Conservation (phyloP, 73 alveolate genomes). For the Paramecium biaurelia region DNA sequence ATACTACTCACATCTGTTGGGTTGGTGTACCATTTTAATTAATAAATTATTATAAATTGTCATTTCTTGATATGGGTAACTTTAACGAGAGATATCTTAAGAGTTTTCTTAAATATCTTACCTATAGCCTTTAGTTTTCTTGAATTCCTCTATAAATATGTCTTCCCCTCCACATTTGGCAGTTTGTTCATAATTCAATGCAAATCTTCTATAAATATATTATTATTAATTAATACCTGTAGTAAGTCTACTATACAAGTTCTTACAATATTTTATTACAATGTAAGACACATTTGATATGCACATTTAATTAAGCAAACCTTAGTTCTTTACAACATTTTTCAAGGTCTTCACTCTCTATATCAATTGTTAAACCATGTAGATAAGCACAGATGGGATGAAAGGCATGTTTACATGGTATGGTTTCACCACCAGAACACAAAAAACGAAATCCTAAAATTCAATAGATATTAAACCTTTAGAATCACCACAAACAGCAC, state of each 20-base stretch:
- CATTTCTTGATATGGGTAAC: constrained; percentile 16
- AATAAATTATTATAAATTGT: not conserved
- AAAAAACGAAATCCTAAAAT: not conserved
- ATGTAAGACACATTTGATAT: constrained; percentile 18
- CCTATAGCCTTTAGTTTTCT: not conserved
- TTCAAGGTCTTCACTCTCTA: not conserved
- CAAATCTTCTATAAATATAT: not conserved
- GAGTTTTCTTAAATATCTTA: not conserved
- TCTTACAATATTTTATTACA: not conserved
- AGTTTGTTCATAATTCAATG: constrained; percentile 19
- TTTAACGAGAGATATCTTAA: constrained; percentile 1
- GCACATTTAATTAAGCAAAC: not conserved
- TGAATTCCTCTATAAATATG: not conserved
- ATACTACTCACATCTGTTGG: constrained; percentile 27
- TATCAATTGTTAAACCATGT: not conserved
- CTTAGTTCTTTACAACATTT: not conserved
- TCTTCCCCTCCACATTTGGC: not conserved
- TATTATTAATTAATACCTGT: not conserved
- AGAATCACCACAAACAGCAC: constrained; percentile 14
- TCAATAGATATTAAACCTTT: not conserved
- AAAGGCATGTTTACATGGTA: constrained; percentile 9
- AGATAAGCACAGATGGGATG: constrained; percentile 32
- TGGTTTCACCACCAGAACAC: not conserved
- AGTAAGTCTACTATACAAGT: not conserved
- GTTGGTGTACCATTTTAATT: constrained; percentile 36